Evolutionary conservation across 805 yeast genomes (phyloP), one percentile per base, ranked within the genome.

Genomic region (Starmera dryadoides): DNA sequence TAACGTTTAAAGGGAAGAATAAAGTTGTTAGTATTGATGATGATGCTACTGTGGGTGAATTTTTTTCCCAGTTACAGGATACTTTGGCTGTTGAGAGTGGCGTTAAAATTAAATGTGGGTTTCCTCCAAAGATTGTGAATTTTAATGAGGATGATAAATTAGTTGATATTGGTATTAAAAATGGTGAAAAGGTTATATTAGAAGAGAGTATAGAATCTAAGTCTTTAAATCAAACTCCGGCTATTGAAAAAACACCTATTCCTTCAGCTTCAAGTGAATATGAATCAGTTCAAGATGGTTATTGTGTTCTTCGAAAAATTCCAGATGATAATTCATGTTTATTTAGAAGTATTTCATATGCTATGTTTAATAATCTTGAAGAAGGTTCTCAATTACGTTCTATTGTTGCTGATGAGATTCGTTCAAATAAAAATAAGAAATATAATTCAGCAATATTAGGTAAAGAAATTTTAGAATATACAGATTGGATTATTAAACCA

Each of bases 281-380:
- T 25, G 28, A 11, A 4, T 25, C 28, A 4, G 12, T 42, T 3
- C 48, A 41, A 10, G 49, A 60, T 16, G 58, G 63, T 6, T 60
- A 60, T 37, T 49, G 79, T 16, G 66, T 71, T 8, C 61, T 81
- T 7, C 69, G 85, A 22, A 70, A 73, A 36, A 75, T 82, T 41
- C 81, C 85, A 0, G 88, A 84, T 53, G 91, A 84, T 56, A 84
- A 84, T 53, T 81, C 91, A 8, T 84, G 94, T 53, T 59, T 84
- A 39, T 84, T 84, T 61, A 76, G 82, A 48, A 69, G 89, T 1
- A 65, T 84, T 2, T 66, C 79, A 2, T 77, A 75, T 48, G 72
- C 77, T 11, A 53, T 70, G 3, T 62, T 69, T 45, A 60, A 66
- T 30, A 67, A 66, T 32, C 49, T 66, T 2, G 66, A 71, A 21